Evolutionary conservation across 495 filamentous ascomycete genomes (phyloP).

Genomic region (Aspergillus taichungensis): DNA sequence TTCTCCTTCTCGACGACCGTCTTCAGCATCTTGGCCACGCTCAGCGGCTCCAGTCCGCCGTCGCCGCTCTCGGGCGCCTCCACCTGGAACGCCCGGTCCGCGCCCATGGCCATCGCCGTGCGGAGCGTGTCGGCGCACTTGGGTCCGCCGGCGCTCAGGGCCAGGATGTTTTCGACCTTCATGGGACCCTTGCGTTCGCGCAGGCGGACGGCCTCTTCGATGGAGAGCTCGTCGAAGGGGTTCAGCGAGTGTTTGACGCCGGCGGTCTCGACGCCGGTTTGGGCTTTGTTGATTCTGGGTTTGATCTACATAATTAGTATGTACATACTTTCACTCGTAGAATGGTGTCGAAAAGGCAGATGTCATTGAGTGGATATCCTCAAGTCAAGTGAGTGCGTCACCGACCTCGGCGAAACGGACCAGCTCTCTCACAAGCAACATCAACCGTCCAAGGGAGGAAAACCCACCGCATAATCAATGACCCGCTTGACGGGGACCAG

Average conservation of each 20-base stretch:
- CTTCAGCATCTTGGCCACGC: slow-evolving; percentile 79
- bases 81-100: slow-evolving; percentile 82
- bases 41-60: slow-evolving; percentile 72
- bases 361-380: too few relatives aligned
- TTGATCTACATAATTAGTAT: slow-evolving; percentile 92
- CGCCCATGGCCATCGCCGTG: slow-evolving; percentile 98
- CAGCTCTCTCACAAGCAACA: neutral
- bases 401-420: slow-evolving; percentile 13
- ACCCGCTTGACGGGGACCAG: slow-evolving; percentile 95
- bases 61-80: slow-evolving; percentile 48
- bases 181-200: slow-evolving; percentile 62
- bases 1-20: slow-evolving; percentile 71
- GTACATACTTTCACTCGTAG: too few relatives aligned
- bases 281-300: slow-evolving; percentile 92
- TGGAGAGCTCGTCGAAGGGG: slow-evolving; percentile 96
- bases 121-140: slow-evolving; percentile 82
- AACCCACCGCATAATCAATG: slow-evolving; percentile 93
- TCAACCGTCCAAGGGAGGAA: neutral
- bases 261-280: slow-evolving; percentile 83
- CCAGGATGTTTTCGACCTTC: slow-evolving; percentile 79
- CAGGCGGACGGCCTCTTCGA: slow-evolving; percentile 91
- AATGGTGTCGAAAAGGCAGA: too few relatives aligned
- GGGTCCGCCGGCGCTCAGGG: slow-evolving; percentile 74
- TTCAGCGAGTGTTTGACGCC: slow-evolving; percentile 97
- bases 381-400: slow-evolving; percentile 4